Conservation (phyloP, 139 green algal species). For the Eudorina sp. region DNA sequence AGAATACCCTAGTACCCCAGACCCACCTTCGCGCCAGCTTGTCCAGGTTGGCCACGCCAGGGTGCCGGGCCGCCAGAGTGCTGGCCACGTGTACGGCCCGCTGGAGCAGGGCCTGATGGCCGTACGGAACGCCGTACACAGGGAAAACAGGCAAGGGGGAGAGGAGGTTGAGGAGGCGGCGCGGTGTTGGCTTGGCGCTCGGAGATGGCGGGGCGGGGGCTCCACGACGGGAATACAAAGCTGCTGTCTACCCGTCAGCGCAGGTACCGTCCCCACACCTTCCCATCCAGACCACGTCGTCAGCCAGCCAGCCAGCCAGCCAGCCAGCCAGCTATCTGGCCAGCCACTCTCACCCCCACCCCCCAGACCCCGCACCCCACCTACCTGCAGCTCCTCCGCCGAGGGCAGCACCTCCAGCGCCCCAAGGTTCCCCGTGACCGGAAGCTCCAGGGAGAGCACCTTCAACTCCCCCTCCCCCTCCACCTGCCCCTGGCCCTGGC, state of each 20-base stretch:
- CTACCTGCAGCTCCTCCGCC: conserved; percentile 31
- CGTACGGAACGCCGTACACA: too few relatives aligned
- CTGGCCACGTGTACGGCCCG: neutral
- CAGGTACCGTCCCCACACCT: too few relatives aligned
- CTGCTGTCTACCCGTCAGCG: too few relatives aligned
- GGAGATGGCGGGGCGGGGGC: too few relatives aligned
- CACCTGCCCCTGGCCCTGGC: too few relatives aligned
- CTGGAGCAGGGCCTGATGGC: neutral
- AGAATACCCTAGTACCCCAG: too few relatives aligned
- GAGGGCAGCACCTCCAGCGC: conserved; percentile 16
- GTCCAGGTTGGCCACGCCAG: conserved; percentile 38
- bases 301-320: neutral
- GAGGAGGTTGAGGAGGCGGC: too few relatives aligned
- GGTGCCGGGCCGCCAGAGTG: neutral
- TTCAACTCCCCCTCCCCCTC: too few relatives aligned
- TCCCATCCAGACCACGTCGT: too few relatives aligned
- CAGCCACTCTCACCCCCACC: neutral
- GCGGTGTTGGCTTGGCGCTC: too few relatives aligned
- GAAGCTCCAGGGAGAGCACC: conserved; percentile 8
- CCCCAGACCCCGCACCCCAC: neutral
- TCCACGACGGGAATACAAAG: too few relatives aligned
- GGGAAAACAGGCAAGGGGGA: too few relatives aligned
- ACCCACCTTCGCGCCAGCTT: conserved; percentile 37
- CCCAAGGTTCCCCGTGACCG: conserved; percentile 21
- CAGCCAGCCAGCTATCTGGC: neutral